Evolutionary conservation across 192 early-diverging fungal species (phyloP).

Genomic region (Linnemannia zychae): DNA sequence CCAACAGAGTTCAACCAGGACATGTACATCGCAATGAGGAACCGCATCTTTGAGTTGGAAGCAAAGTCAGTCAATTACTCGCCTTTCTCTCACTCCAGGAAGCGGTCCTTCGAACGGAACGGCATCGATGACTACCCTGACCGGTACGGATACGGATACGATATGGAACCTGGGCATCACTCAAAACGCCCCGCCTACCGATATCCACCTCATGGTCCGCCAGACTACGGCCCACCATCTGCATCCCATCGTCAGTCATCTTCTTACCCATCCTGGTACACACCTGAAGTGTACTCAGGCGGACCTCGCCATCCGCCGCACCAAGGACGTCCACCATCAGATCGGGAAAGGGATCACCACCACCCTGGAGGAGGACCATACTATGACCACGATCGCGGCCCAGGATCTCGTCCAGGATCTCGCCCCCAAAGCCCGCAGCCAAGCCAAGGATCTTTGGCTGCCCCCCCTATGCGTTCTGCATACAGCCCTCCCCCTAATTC

Average conservation of each 20-base stretch:
- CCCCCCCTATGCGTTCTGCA: neutral
- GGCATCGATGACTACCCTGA: conserved; percentile 24
- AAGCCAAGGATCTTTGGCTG: neutral
- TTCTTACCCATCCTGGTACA: conserved; percentile 51
- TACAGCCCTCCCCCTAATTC: conserved; percentile 5
- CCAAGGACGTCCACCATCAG: neutral
- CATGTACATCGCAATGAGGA: conserved; percentile 51
- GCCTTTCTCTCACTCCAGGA: conserved; percentile 31
- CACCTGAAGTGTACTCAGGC: conserved; percentile 37
- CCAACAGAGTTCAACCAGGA: conserved; percentile 38
- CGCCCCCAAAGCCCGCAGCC: conserved; percentile 2
- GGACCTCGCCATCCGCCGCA: conserved; percentile 11
- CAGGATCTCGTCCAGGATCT: conserved; percentile 12
- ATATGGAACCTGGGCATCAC: conserved; percentile 3
- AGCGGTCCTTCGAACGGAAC: conserved; percentile 30
- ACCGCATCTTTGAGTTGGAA: conserved; percentile 49
- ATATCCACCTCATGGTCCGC: neutral
- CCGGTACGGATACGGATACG: conserved; percentile 3
- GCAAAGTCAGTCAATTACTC: conserved; percentile 44
- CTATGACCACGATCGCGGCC: neutral
- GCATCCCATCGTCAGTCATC: conserved; percentile 11
- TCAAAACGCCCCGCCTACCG: conserved; percentile 21
- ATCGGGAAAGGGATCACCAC: conserved; percentile 16
- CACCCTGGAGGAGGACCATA: neutral
- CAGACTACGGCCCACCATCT: neutral